Evolutionary conservation across 2,329 filamentous ascomycete species (phyloP), one percentile per base, ranked within the genome.

Genomic region (Ascochyta clinopodiicola): DNA sequence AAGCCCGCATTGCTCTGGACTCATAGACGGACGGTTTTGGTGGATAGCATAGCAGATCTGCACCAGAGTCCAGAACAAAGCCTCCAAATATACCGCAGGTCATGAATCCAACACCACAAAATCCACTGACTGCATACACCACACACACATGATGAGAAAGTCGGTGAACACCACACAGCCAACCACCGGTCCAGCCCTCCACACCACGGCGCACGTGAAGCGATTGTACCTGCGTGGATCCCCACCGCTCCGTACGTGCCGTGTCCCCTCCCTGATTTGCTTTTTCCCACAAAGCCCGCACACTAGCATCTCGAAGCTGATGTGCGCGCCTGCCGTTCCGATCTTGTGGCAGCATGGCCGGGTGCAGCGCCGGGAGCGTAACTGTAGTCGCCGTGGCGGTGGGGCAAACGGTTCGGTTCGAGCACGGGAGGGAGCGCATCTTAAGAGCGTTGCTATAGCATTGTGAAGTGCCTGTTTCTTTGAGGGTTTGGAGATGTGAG

Each of bases 171-270:
- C 21, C 2, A 8, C 10, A 15, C 19, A 44, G 19, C 19, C 39
- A 51, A 43, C 35, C 6, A 15, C 8, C 12, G 7, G 9, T 4
- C 24, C 13, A 21, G 6, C 10, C 17, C 17, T 19, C 24, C 34
- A 51, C 40, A 51, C 38, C 36, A 32, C 32, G 10, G 40, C 17
- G 45, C 45, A 24, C 40, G 45, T 49, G 39, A 55, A 49, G 39
- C 35, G 34, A 40, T 42, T 19, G 51, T 55, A 55, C 51, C 51
- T 55, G 51, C 51, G 35, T 49, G 24, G 39, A 17, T 37, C 25
- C 24, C 13, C 22, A 24, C 22, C 22, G 4, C 22, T 24, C 22
- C 40, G 27, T 48, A 40, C 17, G 19, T 22, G 17, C 38, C 38
- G 27, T 27, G 38, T 10, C 29, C 29, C 29, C 36, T 22, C 10